Evolutionary conservation across 2,329 filamentous ascomycete genomes (phyloP).

Genomic region (Aureobasidium zeae): DNA sequence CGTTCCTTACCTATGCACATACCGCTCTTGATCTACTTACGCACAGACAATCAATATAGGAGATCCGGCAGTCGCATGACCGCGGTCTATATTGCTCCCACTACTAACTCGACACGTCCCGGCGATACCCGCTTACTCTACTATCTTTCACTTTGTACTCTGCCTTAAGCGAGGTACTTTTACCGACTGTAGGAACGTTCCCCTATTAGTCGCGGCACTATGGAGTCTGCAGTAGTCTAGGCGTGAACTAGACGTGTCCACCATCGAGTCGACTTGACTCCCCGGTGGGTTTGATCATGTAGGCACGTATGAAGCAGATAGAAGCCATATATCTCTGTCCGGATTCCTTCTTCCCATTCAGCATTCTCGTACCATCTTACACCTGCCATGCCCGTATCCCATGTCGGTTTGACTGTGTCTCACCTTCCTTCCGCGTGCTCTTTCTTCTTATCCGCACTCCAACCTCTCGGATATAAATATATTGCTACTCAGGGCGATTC

Average conservation of each 20-base stretch:
- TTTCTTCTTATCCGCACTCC: slow-evolving; percentile 71
- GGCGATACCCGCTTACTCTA: slow-evolving; percentile 9
- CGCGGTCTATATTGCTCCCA: slow-evolving; percentile 1
- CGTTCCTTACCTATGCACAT: slow-evolving; percentile 8
- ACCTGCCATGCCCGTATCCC: slow-evolving; percentile 49
- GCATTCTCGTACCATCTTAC: slow-evolving; percentile 1
- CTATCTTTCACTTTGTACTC: neutral
- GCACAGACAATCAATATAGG: slow-evolving; percentile 13
- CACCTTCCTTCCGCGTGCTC: slow-evolving; percentile 71
- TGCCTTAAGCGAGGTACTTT: slow-evolving; percentile 1
- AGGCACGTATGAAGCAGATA: neutral
- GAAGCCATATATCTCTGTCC: neutral
- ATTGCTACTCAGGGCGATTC: slow-evolving; percentile 53
- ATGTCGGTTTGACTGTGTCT: slow-evolving; percentile 59
- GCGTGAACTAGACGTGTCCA: slow-evolving; percentile 9
- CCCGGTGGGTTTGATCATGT: neutral
- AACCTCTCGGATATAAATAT: slow-evolving; percentile 68
- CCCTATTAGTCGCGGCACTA: slow-evolving; percentile 2
- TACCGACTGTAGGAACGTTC: slow-evolving; percentile 3
- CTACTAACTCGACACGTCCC: too few species aligned
- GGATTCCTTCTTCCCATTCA: neutral
- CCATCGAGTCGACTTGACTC: slow-evolving; percentile 6
- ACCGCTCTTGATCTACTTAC: slow-evolving; percentile 13
- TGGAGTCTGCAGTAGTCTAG: slow-evolving; percentile 10
- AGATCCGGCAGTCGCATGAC: neutral